These are phyloP conservation scores for Globisporangium barbulae DNA, from an alignment of 352 stramenopile genomes.

Conservation along the genomic window DNA sequence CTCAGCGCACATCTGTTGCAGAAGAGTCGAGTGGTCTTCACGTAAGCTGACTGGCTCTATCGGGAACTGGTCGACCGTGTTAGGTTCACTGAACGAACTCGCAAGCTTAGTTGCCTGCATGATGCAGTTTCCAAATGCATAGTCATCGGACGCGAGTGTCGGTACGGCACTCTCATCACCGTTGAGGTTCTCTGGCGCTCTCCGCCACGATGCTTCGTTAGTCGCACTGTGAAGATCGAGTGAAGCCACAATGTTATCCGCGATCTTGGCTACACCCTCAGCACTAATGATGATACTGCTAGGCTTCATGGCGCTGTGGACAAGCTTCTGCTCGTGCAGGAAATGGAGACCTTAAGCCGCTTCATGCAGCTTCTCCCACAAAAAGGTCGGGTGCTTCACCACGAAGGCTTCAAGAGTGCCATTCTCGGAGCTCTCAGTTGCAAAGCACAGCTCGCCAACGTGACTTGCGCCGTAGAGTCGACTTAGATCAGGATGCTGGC, in stretches of 20 bases:
- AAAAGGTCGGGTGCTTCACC: neutral
- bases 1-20: slow-evolving; percentile 9
- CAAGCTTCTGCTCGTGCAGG: slow-evolving; percentile 5
- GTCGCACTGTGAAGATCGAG: neutral
- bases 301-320: neutral
- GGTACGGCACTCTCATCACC: neutral
- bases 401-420: neutral
- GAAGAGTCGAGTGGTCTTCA: slow-evolving; percentile 2
- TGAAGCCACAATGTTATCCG: neutral
- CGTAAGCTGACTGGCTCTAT: neutral
- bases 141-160: slow-evolving; percentile 5
- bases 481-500: neutral
- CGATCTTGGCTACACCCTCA: neutral
- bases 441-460: slow-evolving; percentile 8
- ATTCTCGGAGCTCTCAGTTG: neutral
- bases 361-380: slow-evolving; percentile 8
- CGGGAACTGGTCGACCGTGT: neutral
- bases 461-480: slow-evolving; percentile 8
- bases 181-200: neutral
- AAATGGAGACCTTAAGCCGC: slow-evolving; percentile 6
- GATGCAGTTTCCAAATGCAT: slow-evolving; percentile 7
- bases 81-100: neutral
- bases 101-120: neutral
- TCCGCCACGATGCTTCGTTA: neutral
- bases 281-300: neutral